phyloP scores from a whole-genome alignment of 139 green algal genomes.

The Micromonas commoda region DNA sequence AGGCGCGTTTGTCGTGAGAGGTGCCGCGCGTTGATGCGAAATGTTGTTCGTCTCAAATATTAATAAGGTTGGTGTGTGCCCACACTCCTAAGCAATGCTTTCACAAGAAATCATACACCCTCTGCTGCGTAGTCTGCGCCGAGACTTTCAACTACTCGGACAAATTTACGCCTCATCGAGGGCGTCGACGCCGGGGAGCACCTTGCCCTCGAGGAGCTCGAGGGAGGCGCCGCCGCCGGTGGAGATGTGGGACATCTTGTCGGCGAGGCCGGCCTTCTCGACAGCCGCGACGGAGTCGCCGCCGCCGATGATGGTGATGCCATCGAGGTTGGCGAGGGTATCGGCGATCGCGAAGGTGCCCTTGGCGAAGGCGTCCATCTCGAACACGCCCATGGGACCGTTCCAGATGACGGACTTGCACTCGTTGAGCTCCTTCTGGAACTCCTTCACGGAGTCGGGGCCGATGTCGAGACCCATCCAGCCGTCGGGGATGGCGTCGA shows the following conservation, averaged over 20 bases:
- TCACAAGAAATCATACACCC: too few relatives aligned
- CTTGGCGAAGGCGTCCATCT: constrained; percentile 89
- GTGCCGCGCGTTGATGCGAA: too few relatives aligned
- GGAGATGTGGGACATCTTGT: constrained; percentile 72
- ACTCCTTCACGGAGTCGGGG: constrained; percentile 75
- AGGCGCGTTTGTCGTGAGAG: too few relatives aligned
- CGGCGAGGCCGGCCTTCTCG: constrained; percentile 89
- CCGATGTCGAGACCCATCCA: constrained; percentile 99
- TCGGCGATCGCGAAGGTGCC: constrained; percentile 86
- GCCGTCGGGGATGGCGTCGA: constrained; percentile 84
- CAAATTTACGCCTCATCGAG: constrained; percentile 73
- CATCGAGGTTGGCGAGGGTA: constrained; percentile 72
- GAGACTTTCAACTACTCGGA: not conserved
- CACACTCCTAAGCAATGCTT: too few relatives aligned
- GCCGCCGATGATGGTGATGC: constrained; percentile 96
- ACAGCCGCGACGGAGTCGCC: constrained; percentile 96
- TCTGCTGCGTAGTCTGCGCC: too few relatives aligned
- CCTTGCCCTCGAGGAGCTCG: constrained; percentile 98
- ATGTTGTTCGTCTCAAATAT: too few relatives aligned
- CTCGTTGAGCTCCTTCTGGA: constrained; percentile 75
- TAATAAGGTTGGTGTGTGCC: too few relatives aligned
- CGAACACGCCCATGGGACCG: constrained; percentile 95
- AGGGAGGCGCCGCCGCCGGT: constrained; percentile 93
- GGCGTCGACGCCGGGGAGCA: constrained; percentile 89
- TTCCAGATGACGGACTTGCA: constrained; percentile 98